These are phyloP conservation scores for Gastrolobium bilobum DNA, from an alignment of 306 rosid species.

Conservation along the genomic window DNA sequence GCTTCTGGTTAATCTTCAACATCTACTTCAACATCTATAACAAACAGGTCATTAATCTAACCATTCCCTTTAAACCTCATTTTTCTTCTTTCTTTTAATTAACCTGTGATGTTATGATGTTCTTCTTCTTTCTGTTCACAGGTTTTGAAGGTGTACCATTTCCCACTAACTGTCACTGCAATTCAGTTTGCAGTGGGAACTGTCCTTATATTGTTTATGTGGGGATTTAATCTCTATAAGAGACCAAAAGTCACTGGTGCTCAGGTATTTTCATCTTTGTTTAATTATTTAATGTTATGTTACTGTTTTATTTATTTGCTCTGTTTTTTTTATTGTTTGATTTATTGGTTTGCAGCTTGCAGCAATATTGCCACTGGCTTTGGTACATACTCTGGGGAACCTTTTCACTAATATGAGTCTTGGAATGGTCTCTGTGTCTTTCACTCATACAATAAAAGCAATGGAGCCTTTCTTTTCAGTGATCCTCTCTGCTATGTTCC, in stretches of 20 bases:
- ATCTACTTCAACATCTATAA: constrained; percentile 94
- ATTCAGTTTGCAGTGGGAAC: constrained; percentile 82
- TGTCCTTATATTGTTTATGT: constrained; percentile 73
- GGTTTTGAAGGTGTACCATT: constrained; percentile 86
- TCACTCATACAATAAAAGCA: constrained; percentile 97
- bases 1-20: constrained; percentile 85
- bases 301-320: constrained; percentile 14
- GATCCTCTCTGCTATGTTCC: constrained; percentile 89
- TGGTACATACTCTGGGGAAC: constrained; percentile 87
- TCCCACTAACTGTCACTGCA: constrained; percentile 73
- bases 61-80: neutral
- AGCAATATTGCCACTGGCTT: constrained; percentile 82
- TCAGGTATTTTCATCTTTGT: constrained; percentile 66
- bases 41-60: constrained; percentile 72
- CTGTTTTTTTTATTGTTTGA: constrained; percentile 40
- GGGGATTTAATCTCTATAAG: constrained; percentile 85
- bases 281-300: neutral
- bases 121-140: constrained; percentile 40
- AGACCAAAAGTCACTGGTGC: constrained; percentile 71
- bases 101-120: neutral
- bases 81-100: neutral
- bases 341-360: constrained; percentile 67
- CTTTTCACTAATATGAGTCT: constrained; percentile 97
- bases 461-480: constrained; percentile 96
- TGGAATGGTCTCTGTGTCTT: constrained; percentile 94